Conservation (phyloP, 2,329 filamentous ascomycete species). For the Hypoxylon sp. region DNA sequence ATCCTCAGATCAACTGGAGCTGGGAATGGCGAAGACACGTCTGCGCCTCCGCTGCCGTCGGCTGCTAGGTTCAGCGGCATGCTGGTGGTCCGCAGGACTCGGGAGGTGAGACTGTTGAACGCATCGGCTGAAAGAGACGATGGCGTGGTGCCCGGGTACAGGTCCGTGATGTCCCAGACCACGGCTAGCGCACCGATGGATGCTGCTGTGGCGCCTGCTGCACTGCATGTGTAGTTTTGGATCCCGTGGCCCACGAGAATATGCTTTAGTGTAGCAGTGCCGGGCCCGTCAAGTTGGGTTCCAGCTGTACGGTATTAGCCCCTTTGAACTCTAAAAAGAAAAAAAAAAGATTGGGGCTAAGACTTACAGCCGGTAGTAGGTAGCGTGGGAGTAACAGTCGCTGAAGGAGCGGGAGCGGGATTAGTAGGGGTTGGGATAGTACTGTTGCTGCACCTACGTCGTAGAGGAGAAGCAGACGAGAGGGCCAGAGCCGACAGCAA, state of each 20-base stretch:
- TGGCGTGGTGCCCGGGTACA: slow-evolving; percentile 64
- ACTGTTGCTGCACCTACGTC: slow-evolving; percentile 41
- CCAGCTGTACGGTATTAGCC: slow-evolving; percentile 49
- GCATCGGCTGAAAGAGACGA: slow-evolving; percentile 56
- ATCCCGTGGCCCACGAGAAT: slow-evolving; percentile 75
- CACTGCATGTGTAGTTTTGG: slow-evolving; percentile 77
- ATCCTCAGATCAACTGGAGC: slow-evolving; percentile 61
- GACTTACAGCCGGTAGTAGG: slow-evolving; percentile 59
- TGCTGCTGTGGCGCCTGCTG: slow-evolving; percentile 54
- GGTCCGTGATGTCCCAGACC: slow-evolving; percentile 69
- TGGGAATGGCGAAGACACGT: slow-evolving; percentile 61
- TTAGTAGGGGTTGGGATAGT: slow-evolving; percentile 31
- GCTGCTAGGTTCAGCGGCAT: slow-evolving; percentile 65
- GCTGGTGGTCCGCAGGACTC: slow-evolving; percentile 58
- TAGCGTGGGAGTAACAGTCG: slow-evolving; percentile 53
- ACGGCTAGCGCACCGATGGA: slow-evolving; percentile 71
- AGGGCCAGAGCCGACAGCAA: slow-evolving; percentile 50
- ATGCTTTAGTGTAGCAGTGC: slow-evolving; percentile 62
- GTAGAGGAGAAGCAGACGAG: slow-evolving; percentile 50
- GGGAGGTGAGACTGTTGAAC: slow-evolving; percentile 60
- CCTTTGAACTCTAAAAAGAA: neutral
- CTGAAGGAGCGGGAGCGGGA: slow-evolving; percentile 26
- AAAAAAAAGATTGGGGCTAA: neutral
- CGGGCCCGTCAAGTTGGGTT: slow-evolving; percentile 61
- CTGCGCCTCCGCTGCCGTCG: slow-evolving; percentile 41